Conservation (phyloP, 140 eudicot genomes). For the Anethum foeniculum region DNA sequence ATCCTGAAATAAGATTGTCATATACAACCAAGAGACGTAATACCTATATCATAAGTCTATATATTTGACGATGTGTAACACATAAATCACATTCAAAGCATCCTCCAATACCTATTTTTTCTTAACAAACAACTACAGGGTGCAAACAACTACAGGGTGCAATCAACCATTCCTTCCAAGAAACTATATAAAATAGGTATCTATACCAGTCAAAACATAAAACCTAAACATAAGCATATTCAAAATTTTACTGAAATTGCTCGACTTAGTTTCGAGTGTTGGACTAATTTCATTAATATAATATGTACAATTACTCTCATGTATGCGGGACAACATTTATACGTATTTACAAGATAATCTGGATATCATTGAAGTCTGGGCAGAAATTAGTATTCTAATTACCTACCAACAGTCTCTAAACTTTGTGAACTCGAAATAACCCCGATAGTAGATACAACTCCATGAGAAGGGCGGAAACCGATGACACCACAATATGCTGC, state of each 20-base stretch:
- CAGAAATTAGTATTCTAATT: constrained; percentile 14
- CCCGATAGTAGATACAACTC: constrained; percentile 64
- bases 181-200: background rate
- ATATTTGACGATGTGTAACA: no score
- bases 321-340: background rate
- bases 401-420: constrained; percentile 93
- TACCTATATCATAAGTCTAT: background rate
- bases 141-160: background rate
- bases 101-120: background rate
- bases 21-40: constrained; percentile 1
- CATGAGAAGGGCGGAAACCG: constrained; percentile 95
- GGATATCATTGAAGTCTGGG: constrained; percentile 9
- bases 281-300: background rate
- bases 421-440: constrained; percentile 79
- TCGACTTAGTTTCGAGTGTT: background rate
- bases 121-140: background rate
- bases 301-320: background rate
- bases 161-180: background rate
- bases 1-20: constrained; percentile 36
- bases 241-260: background rate
- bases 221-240: background rate
- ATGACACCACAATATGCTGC: constrained; percentile 88
- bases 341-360: background rate
- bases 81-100: background rate
- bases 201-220: background rate